Conservation (phyloP, 768 basidiomycete species). For the Tricholoma sp. region DNA sequence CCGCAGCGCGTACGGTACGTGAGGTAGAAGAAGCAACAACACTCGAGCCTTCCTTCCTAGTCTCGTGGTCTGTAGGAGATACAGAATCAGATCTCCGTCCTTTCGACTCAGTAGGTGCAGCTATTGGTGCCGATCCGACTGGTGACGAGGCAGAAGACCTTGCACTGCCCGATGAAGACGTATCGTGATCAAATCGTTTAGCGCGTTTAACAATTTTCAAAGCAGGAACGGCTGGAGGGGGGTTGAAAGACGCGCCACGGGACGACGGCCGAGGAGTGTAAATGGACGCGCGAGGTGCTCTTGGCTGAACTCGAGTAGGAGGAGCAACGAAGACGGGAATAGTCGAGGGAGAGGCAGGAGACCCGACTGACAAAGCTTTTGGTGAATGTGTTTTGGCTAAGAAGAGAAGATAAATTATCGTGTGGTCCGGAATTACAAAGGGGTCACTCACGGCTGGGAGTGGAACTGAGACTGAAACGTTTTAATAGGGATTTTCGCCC, state of each 20-base stretch:
- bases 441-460: background rate
- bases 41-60: background rate
- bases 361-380: background rate
- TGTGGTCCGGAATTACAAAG: background rate
- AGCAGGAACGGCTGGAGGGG: constrained; percentile 36
- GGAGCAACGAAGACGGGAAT: constrained; percentile 10
- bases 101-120: background rate
- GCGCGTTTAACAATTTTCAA: constrained; percentile 45
- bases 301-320: constrained; percentile 7
- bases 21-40: background rate
- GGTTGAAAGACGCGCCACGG: constrained; percentile 13
- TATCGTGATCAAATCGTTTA: constrained; percentile 15
- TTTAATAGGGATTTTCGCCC: background rate
- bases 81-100: background rate
- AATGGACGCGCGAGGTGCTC: background rate
- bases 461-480: background rate
- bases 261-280: constrained; percentile 9
- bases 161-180: constrained; percentile 10
- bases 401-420: background rate
- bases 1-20: background rate
- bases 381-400: background rate
- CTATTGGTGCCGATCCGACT: background rate
- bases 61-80: background rate
- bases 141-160: constrained; percentile 6
- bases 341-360: background rate